These are phyloP conservation scores for Globisporangium uncinulatum DNA, from an alignment of 352 stramenopile genomes.

Conservation along the genomic window DNA sequence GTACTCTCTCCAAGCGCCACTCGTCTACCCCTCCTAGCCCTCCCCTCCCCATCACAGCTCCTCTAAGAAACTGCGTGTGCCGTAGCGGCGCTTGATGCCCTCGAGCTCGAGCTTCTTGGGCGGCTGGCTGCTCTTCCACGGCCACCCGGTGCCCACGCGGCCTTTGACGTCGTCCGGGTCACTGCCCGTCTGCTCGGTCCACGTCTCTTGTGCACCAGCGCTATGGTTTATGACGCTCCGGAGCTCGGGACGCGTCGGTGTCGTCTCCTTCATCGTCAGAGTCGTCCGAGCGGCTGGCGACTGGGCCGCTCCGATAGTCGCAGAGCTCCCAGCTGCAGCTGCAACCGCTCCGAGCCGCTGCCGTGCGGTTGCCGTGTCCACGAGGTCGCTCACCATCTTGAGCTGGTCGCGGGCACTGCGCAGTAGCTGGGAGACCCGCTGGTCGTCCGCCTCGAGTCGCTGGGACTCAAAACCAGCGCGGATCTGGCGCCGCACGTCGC, in stretches of 20 bases:
- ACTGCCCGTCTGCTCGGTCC: slow-evolving; percentile 29
- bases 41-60: no score
- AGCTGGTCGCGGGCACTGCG: slow-evolving; percentile 55
- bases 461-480: slow-evolving; percentile 50
- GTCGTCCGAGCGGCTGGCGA: no score
- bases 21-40: no score
- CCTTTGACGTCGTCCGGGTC: slow-evolving; percentile 48
- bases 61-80: slow-evolving; percentile 3
- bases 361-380: slow-evolving; percentile 52
- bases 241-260: no score
- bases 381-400: slow-evolving; percentile 63
- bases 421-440: slow-evolving; percentile 34
- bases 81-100: slow-evolving; percentile 36
- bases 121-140: slow-evolving; percentile 48
- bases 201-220: no score
- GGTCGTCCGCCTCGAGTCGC: slow-evolving; percentile 46
- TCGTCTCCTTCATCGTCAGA: slow-evolving; percentile 17
- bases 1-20: no score
- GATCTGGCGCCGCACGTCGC: slow-evolving; percentile 60
- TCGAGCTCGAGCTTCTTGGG: slow-evolving; percentile 48
- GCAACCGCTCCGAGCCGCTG: slow-evolving; percentile 26
- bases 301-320: no score
- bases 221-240: no score
- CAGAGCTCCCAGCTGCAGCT: no score
- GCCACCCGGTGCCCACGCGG: slow-evolving; percentile 53